A percentile compares a stretch with the other conserved stretches of the same genome.
These are phyloP conservation scores for Astraeus odoratus DNA, from an alignment of 768 basidiomycete species.

Conservation along the genomic window DNA sequence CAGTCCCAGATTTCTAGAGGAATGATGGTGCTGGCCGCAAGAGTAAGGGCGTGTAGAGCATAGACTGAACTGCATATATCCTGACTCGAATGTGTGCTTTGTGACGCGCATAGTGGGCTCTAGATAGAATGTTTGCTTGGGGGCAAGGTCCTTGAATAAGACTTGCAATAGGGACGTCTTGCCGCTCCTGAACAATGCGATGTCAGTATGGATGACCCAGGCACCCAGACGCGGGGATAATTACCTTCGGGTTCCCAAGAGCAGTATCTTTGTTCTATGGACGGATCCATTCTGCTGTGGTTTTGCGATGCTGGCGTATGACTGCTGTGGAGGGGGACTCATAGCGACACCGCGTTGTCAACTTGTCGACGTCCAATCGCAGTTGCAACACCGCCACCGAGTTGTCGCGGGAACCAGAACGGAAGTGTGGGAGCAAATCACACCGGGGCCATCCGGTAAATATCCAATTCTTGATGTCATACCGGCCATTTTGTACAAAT, in stretches of 20 bases:
- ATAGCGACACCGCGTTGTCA: background rate
- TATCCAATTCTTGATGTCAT: no score
- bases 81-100: slow-evolving; percentile 78
- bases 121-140: slow-evolving; percentile 85
- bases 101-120: slow-evolving; percentile 77
- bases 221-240: slow-evolving; percentile 5
- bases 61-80: slow-evolving; percentile 5
- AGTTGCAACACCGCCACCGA: background rate
- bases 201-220: slow-evolving; percentile 1
- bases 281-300: slow-evolving; percentile 11
- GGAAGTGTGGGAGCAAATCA: background rate
- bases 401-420: background rate
- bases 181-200: slow-evolving; percentile 55
- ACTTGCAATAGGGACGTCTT: slow-evolving; percentile 91
- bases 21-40: slow-evolving; percentile 65
- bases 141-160: slow-evolving; percentile 76
- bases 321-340: slow-evolving; percentile 8
- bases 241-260: slow-evolving; percentile 69
- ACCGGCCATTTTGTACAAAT: background rate
- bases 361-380: background rate
- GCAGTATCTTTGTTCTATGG: slow-evolving; percentile 58
- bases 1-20: slow-evolving; percentile 96
- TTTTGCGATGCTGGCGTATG: slow-evolving; percentile 7
- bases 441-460: no score
- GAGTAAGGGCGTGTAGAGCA: background rate